A percentile compares a stretch with the other conserved stretches of the same genome.
phyloP scores from a whole-genome alignment of 2,329 filamentous ascomycete genomes.

The Fusarium floridanum region DNA sequence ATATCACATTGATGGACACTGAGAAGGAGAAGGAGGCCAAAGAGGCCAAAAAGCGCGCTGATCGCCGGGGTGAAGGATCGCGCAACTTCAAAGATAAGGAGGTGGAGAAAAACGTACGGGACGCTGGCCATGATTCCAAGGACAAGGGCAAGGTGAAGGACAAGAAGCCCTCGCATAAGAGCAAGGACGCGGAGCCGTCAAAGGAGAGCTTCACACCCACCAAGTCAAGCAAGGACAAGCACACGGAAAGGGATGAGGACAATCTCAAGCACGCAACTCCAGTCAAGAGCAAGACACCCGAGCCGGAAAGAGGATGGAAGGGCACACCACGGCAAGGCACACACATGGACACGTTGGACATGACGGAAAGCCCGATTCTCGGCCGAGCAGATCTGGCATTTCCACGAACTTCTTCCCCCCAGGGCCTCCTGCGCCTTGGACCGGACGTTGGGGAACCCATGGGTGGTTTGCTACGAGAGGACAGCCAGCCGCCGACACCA shows the following conservation, averaged over 20 bases:
- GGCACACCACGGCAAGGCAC: constrained; percentile 42
- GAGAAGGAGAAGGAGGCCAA: neutral
- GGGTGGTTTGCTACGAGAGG: constrained; percentile 50
- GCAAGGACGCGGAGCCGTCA: neutral
- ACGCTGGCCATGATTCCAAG: constrained; percentile 24
- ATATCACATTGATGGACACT: neutral
- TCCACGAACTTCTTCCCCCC: constrained; percentile 30
- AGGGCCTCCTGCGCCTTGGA: constrained; percentile 49
- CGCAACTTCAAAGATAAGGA: neutral
- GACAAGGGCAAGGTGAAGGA: constrained; percentile 4
- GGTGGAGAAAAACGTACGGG: constrained; percentile 48
- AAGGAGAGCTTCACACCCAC: constrained; percentile 1
- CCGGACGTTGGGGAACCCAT: constrained; percentile 48
- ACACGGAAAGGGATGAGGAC: constrained; percentile 10
- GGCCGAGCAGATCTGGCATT: constrained; percentile 46
- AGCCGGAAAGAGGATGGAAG: constrained; percentile 40
- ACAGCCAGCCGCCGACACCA: constrained; percentile 40
- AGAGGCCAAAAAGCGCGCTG: constrained; percentile 19
- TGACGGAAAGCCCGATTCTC: constrained; percentile 56
- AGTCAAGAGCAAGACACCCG: constrained; percentile 34
- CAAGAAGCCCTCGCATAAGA: constrained; percentile 11
- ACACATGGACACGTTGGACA: constrained; percentile 44
- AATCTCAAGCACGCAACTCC: constrained; percentile 10
- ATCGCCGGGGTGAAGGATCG: constrained; percentile 48
- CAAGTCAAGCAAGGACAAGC: constrained; percentile 16